Evolutionary conservation across 1,139 yeast species (phyloP).

Genomic region (Scheffersomyces segobiensis): DNA sequence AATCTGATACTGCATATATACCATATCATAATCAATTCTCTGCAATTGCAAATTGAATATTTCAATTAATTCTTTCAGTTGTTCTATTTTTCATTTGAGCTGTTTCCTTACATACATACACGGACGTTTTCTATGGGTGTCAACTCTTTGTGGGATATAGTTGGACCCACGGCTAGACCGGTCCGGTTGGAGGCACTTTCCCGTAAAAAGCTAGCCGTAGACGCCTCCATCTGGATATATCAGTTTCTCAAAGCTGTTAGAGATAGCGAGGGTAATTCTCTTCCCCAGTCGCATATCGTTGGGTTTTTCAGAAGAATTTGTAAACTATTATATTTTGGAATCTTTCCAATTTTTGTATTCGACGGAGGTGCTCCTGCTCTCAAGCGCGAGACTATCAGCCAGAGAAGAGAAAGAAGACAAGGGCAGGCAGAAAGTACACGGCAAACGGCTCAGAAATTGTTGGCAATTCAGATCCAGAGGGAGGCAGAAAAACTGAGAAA

Average conservation of each 20-base stretch:
- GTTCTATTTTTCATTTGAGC: neutral
- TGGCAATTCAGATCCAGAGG: slow-evolving; percentile 78
- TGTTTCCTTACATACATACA: neutral
- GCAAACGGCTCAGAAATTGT: slow-evolving; percentile 74
- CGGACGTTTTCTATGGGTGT: slow-evolving; percentile 72
- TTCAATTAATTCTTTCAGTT: no score
- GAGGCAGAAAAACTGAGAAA: slow-evolving; percentile 35
- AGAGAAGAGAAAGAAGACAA: slow-evolving; percentile 70
- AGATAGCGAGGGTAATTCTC: slow-evolving; percentile 77
- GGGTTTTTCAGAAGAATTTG: slow-evolving; percentile 95
- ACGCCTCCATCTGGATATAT: slow-evolving; percentile 98
- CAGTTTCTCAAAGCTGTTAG: slow-evolving; percentile 95
- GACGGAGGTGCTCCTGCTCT: slow-evolving; percentile 96
- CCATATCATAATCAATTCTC: neutral
- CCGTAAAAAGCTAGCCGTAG: slow-evolving; percentile 83
- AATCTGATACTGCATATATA: no score
- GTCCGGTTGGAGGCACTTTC: slow-evolving; percentile 82
- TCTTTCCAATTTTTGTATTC: slow-evolving; percentile 90
- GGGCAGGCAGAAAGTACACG: slow-evolving; percentile 72
- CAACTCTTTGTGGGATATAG: slow-evolving; percentile 88
- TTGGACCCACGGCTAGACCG: slow-evolving; percentile 89
- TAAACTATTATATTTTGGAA: slow-evolving; percentile 84
- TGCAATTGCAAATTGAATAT: neutral
- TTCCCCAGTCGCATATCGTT: slow-evolving; percentile 81
- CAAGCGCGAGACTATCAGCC: slow-evolving; percentile 72